These are phyloP conservation scores for Globisporangium echinulatum DNA, from an alignment of 352 stramenopile species.

Conservation along the genomic window DNA sequence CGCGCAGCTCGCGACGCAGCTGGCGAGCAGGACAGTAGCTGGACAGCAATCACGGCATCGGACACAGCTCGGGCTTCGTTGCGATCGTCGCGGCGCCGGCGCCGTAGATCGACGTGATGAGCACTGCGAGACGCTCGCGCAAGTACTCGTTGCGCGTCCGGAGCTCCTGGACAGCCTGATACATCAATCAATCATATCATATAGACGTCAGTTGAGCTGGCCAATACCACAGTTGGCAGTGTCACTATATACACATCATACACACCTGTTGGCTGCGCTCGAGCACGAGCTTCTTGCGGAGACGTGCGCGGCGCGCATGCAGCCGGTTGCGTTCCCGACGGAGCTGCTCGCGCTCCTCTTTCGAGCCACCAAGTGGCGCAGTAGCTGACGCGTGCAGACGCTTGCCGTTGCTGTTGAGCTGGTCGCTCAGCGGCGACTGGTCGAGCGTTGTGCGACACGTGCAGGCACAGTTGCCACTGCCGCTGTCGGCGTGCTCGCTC, in stretches of 20 bases:
- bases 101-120: slow-evolving; percentile 68
- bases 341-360: slow-evolving; percentile 65
- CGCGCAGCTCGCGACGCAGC: slow-evolving; percentile 4
- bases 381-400: slow-evolving; percentile 20
- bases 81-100: slow-evolving; percentile 1
- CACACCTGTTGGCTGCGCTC: slow-evolving; percentile 68
- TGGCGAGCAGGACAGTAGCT: too few relatives aligned
- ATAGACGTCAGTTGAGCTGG: not conserved
- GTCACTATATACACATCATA: not conserved
- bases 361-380: slow-evolving; percentile 37
- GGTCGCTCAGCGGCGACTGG: slow-evolving; percentile 9
- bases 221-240: not conserved
- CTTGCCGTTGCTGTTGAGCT: slow-evolving; percentile 32
- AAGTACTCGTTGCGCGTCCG: slow-evolving; percentile 59
- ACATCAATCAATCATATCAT: not conserved
- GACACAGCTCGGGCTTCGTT: not conserved
- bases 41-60: not conserved
- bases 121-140: slow-evolving; percentile 39
- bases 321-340: slow-evolving; percentile 69
- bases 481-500: slow-evolving; percentile 9
- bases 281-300: slow-evolving; percentile 78
- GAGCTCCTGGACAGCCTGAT: slow-evolving; percentile 52
- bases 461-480: slow-evolving; percentile 4
- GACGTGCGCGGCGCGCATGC: slow-evolving; percentile 59
- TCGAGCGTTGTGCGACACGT: slow-evolving; percentile 12